phyloP scores from a whole-genome alignment of 805 yeast species.

The Pichia paraexigua region DNA sequence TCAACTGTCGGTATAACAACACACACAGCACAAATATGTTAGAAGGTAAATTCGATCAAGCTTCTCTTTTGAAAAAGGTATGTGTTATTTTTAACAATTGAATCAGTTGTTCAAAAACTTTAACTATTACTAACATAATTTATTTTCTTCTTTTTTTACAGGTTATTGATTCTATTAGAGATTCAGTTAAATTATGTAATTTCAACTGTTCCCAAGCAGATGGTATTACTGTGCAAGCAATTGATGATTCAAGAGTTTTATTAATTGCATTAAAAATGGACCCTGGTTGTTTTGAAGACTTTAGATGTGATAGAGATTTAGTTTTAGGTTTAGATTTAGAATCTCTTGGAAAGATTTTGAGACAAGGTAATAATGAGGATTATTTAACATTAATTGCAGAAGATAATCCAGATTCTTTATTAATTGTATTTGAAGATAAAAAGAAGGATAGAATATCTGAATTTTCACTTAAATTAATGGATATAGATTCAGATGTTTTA shows the following conservation, averaged over 20 bases:
- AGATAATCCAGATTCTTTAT: slow-evolving; percentile 59
- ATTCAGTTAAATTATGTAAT: slow-evolving; percentile 90
- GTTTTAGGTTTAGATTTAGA: slow-evolving; percentile 88
- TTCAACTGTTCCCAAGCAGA: slow-evolving; percentile 85
- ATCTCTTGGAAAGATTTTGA: slow-evolving; percentile 80
- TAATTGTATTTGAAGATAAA: slow-evolving; percentile 83
- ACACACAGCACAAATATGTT: slow-evolving; percentile 46
- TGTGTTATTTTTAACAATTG: slow-evolving; percentile 12
- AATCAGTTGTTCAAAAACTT: background rate
- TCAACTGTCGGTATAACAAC: background rate
- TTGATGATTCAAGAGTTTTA: slow-evolving; percentile 93
- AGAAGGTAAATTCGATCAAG: slow-evolving; percentile 95
- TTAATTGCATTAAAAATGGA: slow-evolving; percentile 84
- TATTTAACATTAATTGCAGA: slow-evolving; percentile 84
- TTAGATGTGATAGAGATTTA: slow-evolving; percentile 90
- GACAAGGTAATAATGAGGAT: slow-evolving; percentile 87
- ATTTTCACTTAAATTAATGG: slow-evolving; percentile 87
- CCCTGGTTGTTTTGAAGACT: slow-evolving; percentile 79
- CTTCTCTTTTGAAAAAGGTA: slow-evolving; percentile 78
- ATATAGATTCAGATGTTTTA: slow-evolving; percentile 90
- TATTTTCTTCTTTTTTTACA: slow-evolving; percentile 10
- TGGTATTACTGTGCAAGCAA: slow-evolving; percentile 95
- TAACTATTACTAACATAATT: background rate
- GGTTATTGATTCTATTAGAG: slow-evolving; percentile 90
- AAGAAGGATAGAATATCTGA: slow-evolving; percentile 88